Base-by-base conservation (phyloP, 371 early-diverging fungal genomes). In the Chytridium lagenaria region DNA sequence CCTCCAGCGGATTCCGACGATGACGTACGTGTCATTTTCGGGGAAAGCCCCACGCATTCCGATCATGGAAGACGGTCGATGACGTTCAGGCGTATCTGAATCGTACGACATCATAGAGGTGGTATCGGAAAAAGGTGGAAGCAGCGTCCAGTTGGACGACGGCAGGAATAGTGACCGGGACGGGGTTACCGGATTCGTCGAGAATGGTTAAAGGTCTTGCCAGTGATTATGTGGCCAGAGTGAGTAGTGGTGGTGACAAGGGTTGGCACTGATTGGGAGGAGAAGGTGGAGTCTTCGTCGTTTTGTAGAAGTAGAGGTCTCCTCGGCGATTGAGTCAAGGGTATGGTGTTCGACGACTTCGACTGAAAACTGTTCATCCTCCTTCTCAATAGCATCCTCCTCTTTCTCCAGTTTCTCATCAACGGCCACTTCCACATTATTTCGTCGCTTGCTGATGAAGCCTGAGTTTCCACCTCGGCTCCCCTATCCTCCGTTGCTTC, bases 81-180 rank as follows among this genome's bases (percentile, higher is more conserved):
- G 26, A 15, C 30, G 31, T 52, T 12, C 16, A 5, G 28, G 31
- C 19, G 36, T 15, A n/a, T 69, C 44, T 19, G 52, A 68, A 44
- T 74, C 74, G 69, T 63, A 63, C 15, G 68, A 67, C 30, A 68
- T 23, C n/a, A 66, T 28, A 15, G 72, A 72, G 30, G 57, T 23
- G 1, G 55, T 67, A 33, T 73, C 73, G 59, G 33, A 30, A 49
- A 66, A 66, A 2, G 12, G 10, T 30, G n/a, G 66, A 12, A 37
- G 44, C 30, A 28, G 12, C 66, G 36, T 61, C 61, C 2, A 61
- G 61, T 5, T 34, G 61, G 7, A 61, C 36, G 61, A 61, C 61
- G 23, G 61, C 36, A 10, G 61, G 61, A 34, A 61, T 61, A 10
- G 61, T 61, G 19, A 61, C 23, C 34, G 61, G 31, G 12, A 33